These are phyloP conservation scores for Lycium ferocissimum DNA, from an alignment of 257 asterid genomes.

Conservation along the genomic window DNA sequence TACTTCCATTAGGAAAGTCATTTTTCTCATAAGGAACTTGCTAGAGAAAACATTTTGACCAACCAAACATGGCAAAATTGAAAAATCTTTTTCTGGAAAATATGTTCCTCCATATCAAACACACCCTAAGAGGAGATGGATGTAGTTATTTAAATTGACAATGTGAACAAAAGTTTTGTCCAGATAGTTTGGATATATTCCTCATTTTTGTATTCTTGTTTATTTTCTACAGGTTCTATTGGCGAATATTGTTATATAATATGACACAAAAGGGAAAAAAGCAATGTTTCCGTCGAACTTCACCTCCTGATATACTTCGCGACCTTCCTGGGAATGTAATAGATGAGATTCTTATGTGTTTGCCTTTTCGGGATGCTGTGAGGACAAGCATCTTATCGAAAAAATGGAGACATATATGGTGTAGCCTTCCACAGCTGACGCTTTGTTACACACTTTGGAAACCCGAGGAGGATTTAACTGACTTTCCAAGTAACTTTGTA, in stretches of 20 bases:
- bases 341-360: slow-evolving; percentile 24
- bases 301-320: background rate
- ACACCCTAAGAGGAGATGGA: no score
- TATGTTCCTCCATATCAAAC: no score
- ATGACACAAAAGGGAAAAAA: background rate
- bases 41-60: no score
- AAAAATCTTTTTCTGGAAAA: no score
- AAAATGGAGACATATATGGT: slow-evolving; percentile 5
- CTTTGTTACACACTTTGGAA: background rate
- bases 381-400: background rate
- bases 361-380: slow-evolving; percentile 13
- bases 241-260: background rate
- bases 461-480: background rate
- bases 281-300: background rate
- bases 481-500: background rate
- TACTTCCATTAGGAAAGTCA: no score
- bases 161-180: background rate
- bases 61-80: no score
- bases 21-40: no score
- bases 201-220: background rate
- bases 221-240: slow-evolving; percentile 24
- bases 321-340: slow-evolving; percentile 1
- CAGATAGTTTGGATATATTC: background rate
- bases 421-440: background rate
- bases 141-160: background rate